phyloP scores from a whole-genome alignment of 768 basidiomycete species.

The Auricularia sp. region DNA sequence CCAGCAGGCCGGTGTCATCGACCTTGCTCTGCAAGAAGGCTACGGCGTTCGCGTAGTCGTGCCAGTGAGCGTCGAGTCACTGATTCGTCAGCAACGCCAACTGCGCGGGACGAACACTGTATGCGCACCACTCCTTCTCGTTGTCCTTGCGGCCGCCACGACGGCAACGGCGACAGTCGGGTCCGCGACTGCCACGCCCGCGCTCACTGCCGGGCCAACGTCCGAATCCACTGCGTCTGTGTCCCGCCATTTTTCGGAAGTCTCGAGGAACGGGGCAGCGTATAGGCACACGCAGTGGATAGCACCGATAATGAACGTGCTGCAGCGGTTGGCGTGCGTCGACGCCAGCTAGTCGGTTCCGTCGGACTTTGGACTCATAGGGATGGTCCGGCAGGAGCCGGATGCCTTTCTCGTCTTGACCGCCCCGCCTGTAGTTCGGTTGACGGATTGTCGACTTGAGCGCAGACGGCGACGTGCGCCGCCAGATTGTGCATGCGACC shows the following conservation, averaged over 20 bases:
- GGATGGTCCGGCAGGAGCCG: too few relatives aligned
- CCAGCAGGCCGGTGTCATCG: slow-evolving; percentile 38
- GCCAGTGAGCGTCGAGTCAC: slow-evolving; percentile 43
- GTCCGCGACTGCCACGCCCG: slow-evolving; percentile 36
- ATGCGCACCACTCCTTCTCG: slow-evolving; percentile 93
- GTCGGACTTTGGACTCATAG: too few relatives aligned
- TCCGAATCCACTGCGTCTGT: slow-evolving; percentile 87
- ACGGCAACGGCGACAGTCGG: slow-evolving; percentile 70
- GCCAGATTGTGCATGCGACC: too few relatives aligned
- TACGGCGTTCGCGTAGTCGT: slow-evolving; percentile 44
- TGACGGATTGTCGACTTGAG: too few relatives aligned
- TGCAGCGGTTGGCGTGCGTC: too few relatives aligned
- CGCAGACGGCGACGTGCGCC: too few relatives aligned
- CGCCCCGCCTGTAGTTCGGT: too few relatives aligned
- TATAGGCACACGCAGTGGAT: too few relatives aligned
- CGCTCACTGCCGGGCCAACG: slow-evolving; percentile 57
- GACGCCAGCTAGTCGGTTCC: too few relatives aligned
- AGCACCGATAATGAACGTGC: too few relatives aligned
- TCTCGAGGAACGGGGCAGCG: not conserved
- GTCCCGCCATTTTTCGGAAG: slow-evolving; percentile 63
- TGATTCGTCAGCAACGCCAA: not conserved
- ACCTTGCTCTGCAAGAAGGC: slow-evolving; percentile 41
- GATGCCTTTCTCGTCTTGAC: too few relatives aligned
- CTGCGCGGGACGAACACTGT: not conserved
- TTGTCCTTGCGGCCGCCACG: slow-evolving; percentile 98